Percentiles rank a stretch among this genome's conserved stretches.
Conservation (phyloP, 495 filamentous ascomycete species). For the Bathelium albidoporum region DNA sequence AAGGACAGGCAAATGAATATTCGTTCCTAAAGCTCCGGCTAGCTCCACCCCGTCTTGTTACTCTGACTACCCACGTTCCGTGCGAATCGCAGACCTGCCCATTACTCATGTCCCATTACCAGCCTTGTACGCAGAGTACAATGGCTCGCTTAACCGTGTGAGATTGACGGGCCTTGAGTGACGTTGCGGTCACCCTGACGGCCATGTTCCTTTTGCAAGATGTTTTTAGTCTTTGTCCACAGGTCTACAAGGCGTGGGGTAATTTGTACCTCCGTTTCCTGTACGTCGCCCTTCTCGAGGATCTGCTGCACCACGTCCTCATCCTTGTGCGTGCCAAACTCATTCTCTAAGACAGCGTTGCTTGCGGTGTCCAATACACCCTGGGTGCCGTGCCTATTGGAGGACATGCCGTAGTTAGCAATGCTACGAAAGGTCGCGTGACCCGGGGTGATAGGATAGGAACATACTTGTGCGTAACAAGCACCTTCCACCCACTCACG, state of each 20-base stretch:
- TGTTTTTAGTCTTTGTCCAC: conserved; percentile 8
- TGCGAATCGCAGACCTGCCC: no score
- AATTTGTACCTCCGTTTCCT: conserved; percentile 25
- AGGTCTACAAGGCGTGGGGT: neutral
- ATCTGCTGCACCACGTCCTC: conserved; percentile 74
- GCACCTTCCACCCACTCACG: conserved; percentile 82
- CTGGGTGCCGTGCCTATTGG: conserved; percentile 69
- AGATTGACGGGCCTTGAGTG: conserved; percentile 31
- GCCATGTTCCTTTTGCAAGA: conserved; percentile 24
- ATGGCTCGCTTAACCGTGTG: conserved; percentile 25
- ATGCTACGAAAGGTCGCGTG: neutral
- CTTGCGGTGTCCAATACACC: conserved; percentile 68
- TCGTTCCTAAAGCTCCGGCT: no score
- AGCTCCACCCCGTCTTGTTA: no score
- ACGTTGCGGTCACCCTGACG: conserved; percentile 39
- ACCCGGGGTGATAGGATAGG: neutral
- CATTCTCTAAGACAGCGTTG: conserved; percentile 61
- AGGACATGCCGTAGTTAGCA: conserved; percentile 10
- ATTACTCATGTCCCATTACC: no score
- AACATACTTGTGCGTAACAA: conserved; percentile 79
- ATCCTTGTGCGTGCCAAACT: conserved; percentile 72
- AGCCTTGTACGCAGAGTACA: neutral
- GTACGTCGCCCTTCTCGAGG: conserved; percentile 55
- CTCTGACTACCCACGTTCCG: no score
- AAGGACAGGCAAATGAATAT: no score